Conservation (phyloP, 176 grass and related monocot species). For the Musa schizocarpa region DNA sequence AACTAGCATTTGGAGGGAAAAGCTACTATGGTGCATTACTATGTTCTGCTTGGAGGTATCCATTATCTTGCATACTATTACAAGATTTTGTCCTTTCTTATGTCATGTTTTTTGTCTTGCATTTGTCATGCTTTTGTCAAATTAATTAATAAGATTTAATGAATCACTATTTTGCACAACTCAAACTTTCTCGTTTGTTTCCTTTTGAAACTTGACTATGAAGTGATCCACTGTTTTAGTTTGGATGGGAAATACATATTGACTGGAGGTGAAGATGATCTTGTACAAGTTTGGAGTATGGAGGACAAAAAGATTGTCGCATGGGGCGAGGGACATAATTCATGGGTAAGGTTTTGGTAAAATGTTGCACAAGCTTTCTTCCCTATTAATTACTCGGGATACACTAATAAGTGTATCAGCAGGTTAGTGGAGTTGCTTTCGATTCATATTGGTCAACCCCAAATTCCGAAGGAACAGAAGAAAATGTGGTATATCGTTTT, state of each 20-base stretch:
- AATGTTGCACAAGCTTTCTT: neutral
- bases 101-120: slow-evolving; percentile 1
- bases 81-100: neutral
- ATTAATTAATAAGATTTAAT: neutral
- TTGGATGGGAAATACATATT: slow-evolving; percentile 25
- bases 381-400: neutral
- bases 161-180: slow-evolving; percentile 15
- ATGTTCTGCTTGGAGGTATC: slow-evolving; percentile 97
- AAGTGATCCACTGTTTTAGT: slow-evolving; percentile 5
- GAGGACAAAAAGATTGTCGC: slow-evolving; percentile 26
- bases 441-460: slow-evolving; percentile 84
- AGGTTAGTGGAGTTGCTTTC: slow-evolving; percentile 73
- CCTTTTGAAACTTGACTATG: neutral
- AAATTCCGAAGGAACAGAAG: slow-evolving; percentile 57
- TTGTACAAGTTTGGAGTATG: slow-evolving; percentile 25
- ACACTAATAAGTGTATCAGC: neutral
- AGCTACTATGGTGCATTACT: slow-evolving; percentile 94
- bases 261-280: slow-evolving; percentile 36
- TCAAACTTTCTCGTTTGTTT: slow-evolving; percentile 3
- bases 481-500: slow-evolving; percentile 82
- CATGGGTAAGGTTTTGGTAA: slow-evolving; percentile 14
- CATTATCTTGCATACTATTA: slow-evolving; percentile 10
- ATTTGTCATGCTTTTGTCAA: neutral
- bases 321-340: slow-evolving; percentile 29
- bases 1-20: slow-evolving; percentile 95